phyloP scores from a whole-genome alignment of 352 stramenopile species.

The Globisporangium cederbergense region DNA sequence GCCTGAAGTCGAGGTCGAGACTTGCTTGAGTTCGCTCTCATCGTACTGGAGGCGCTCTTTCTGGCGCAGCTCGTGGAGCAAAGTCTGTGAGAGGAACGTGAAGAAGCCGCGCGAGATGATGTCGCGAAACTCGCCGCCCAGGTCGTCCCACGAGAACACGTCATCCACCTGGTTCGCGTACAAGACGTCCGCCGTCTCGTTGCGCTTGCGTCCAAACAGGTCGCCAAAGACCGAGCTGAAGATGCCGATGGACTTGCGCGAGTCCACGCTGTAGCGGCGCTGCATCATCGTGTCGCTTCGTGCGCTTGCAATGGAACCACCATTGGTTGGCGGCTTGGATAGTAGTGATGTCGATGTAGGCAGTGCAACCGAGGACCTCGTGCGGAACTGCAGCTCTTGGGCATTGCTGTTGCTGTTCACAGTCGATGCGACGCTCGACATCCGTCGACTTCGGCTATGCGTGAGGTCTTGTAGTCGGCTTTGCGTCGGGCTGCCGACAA shows the following conservation, averaged over 20 bases:
- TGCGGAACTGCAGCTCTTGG: conserved; percentile 4
- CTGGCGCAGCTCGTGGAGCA: conserved; percentile 40
- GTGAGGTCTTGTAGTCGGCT: not conserved
- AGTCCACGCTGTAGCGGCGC: conserved; percentile 57
- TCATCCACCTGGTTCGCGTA: conserved; percentile 39
- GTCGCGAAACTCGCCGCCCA: conserved; percentile 53
- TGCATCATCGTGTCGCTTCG: conserved; percentile 6
- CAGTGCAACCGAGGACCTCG: conserved; percentile 7
- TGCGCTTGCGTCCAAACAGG: conserved; percentile 60
- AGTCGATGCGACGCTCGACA: conserved; percentile 11
- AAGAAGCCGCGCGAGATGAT: conserved; percentile 68
- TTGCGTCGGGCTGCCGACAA: conserved; percentile 19
- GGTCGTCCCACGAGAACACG: conserved; percentile 70
- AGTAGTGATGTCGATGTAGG: not conserved
- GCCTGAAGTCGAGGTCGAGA: too few species aligned
- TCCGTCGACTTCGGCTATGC: conserved; percentile 6
- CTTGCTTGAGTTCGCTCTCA: conserved; percentile 19
- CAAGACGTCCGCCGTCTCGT: conserved; percentile 45
- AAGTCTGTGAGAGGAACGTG: conserved; percentile 39
- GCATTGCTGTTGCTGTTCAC: conserved; percentile 2
- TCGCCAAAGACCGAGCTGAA: conserved; percentile 68
- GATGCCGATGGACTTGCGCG: conserved; percentile 39
- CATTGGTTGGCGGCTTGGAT: not conserved
- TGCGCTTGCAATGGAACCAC: conserved; percentile 9
- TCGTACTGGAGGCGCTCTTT: conserved; percentile 21